Base-by-base conservation (phyloP, 2,329 filamentous ascomycete species). In the Stagonosporopsis vannaccii region DNA sequence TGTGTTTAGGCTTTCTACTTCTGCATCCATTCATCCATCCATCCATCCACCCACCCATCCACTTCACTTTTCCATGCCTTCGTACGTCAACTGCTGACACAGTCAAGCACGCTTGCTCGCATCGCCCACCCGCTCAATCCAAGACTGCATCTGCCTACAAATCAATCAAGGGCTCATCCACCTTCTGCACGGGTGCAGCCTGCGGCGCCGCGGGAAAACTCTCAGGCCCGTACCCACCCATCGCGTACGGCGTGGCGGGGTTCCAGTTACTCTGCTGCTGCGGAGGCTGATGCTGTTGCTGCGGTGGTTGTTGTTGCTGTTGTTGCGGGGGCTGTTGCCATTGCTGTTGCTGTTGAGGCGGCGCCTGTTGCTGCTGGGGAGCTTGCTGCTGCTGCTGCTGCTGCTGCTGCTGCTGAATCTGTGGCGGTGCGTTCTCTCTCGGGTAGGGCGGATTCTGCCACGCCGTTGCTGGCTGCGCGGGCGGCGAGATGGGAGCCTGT, bases 161-260 rank as follows among this genome's bases (percentile, higher is more conserved):
- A 75, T 95, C 91, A 75, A 95, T 95, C 68, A 95, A 77, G 56
- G 87, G 89, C 76, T 94, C 91, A 75, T 94, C 90, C 1, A 79
- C 82, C 63, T 82, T 79, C 17, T 79, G 76, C 51, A 75, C 70
- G 48, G 84, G 86, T 25, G 65, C 67, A 12, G 70, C 41, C 33
- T 87, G 84, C 15, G 87, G 87, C 25, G 85, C 86, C 2, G 84
- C 80, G 1, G 90, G 89, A 67, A 91, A 91, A 77, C 81, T 53
- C 75, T 72, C 66, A 69, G 80, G 68, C 68, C 80, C 53, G 73
- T 79, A 61, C 61, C 74, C 54, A 69, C 77, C 61, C 68, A 72
- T 63, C 64, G 78, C 62, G 76, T 73, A 76, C 4, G 73, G 75
- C 11, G 53, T 56, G 13, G 70, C 73, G 3, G 70, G 71, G 19